Evolutionary conservation across 2,329 filamentous ascomycete species (phyloP).

Genomic region (Xylaria sp.): DNA sequence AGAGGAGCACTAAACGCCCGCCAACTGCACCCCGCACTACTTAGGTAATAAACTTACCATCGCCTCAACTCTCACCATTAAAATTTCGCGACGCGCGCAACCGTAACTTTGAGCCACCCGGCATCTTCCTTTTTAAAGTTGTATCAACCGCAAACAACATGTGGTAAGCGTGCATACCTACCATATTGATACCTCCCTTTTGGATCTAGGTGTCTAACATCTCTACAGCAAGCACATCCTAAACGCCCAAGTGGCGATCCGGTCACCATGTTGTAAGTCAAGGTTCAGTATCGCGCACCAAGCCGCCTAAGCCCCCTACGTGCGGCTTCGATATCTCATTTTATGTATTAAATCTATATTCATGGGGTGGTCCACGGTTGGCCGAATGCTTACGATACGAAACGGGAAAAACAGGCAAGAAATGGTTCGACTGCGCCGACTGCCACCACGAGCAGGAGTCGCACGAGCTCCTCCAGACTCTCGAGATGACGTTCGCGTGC

Average conservation of each 20-base stretch:
- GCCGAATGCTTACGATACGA: conserved; percentile 21
- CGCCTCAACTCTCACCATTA: conserved; percentile 8
- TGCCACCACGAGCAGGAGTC: conserved; percentile 86
- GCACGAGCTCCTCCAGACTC: conserved; percentile 78
- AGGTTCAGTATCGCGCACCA: conserved; percentile 47
- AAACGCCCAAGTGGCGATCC: conserved; percentile 97
- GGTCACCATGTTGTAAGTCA: conserved; percentile 89
- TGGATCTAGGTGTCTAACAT: conserved; percentile 17
- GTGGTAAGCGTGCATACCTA: conserved; percentile 32
- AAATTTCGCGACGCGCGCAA: conserved; percentile 37
- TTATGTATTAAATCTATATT: too few relatives aligned
- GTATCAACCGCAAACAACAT: conserved; percentile 26
- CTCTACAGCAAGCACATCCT: conserved; percentile 85
- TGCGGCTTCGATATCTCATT: background rate
- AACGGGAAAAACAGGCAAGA: conserved; percentile 70
- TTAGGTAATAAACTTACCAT: conserved; percentile 6
- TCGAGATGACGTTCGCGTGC: conserved; percentile 95
- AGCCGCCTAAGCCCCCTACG: background rate
- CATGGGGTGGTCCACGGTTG: background rate
- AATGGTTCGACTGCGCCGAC: conserved; percentile 99
- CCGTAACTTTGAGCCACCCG: conserved; percentile 9
- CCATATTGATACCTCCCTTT: background rate
- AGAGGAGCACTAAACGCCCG: conserved; percentile 5
- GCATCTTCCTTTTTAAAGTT: background rate
- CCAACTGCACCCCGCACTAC: conserved; percentile 22